These are phyloP conservation scores for Thielaviopsis ethacetica DNA, from an alignment of 2,329 filamentous ascomycete species.

Conservation along the genomic window DNA sequence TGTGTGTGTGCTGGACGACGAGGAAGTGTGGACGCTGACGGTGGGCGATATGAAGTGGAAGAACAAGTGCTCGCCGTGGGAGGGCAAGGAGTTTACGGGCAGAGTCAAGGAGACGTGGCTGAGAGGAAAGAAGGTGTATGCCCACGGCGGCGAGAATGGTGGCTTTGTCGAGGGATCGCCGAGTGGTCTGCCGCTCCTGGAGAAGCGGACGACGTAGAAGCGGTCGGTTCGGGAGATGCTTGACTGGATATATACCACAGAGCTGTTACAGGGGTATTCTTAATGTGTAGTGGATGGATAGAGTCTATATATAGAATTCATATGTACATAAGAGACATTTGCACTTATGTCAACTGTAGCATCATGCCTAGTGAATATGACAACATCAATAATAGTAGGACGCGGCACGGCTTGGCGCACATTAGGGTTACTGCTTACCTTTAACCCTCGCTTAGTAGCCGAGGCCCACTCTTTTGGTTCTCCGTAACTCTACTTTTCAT, in stretches of 20 bases:
- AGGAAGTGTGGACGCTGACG: slow-evolving; percentile 57
- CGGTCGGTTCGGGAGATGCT: too few relatives aligned
- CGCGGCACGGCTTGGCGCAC: too few relatives aligned
- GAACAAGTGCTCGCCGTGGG: slow-evolving; percentile 84
- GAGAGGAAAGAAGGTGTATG: slow-evolving; percentile 58
- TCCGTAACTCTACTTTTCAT: too few relatives aligned
- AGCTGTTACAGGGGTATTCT: not conserved
- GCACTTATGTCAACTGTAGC: not conserved
- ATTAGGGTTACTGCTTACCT: not conserved
- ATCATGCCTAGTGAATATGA: not conserved
- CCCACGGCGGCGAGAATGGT: slow-evolving; percentile 35
- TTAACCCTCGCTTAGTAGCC: not conserved
- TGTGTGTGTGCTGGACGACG: slow-evolving; percentile 80
- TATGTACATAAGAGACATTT: not conserved
- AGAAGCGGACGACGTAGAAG: slow-evolving; percentile 28
- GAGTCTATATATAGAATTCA: not conserved
- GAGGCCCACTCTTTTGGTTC: not conserved
- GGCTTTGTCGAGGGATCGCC: slow-evolving; percentile 35
- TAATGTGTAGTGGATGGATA: not conserved
- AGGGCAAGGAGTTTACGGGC: slow-evolving; percentile 61
- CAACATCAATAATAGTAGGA: not conserved
- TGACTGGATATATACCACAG: not conserved
- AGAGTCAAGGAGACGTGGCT: slow-evolving; percentile 77
- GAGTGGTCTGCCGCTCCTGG: slow-evolving; percentile 39
- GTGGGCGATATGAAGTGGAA: slow-evolving; percentile 79